phyloP scores from a whole-genome alignment of 2,329 filamentous ascomycete genomes.

The Fusarium temperatum region DNA sequence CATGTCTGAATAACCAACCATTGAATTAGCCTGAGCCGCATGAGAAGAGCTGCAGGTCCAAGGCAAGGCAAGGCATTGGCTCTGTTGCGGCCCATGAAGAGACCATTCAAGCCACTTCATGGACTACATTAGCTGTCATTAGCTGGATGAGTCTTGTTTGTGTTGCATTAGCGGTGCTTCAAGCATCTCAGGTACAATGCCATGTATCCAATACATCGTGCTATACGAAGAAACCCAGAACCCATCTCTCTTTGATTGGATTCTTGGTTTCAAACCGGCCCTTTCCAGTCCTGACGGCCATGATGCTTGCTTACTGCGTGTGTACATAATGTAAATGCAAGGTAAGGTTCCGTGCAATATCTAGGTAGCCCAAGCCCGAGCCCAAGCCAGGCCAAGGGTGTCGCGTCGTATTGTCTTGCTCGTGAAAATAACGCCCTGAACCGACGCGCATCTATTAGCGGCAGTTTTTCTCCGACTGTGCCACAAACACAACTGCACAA shows the following conservation, averaged over 20 bases:
- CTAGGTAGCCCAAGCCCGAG: background rate
- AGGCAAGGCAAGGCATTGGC: background rate
- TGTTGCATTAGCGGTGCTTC: background rate
- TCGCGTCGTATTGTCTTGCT: background rate
- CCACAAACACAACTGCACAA: background rate
- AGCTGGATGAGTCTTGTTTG: background rate
- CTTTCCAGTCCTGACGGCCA: background rate
- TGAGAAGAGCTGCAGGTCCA: background rate
- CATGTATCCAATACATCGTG: background rate
- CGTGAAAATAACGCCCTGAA: conserved; percentile 17
- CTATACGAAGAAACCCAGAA: background rate
- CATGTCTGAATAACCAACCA: background rate
- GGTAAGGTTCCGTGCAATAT: background rate
- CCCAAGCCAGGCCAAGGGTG: background rate
- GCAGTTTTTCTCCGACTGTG: background rate
- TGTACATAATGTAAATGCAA: background rate
- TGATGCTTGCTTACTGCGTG: background rate
- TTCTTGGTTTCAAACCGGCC: background rate
- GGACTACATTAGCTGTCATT: background rate
- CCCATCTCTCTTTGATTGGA: background rate
- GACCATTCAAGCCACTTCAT: background rate
- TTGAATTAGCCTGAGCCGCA: background rate
- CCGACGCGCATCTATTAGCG: conserved; percentile 6
- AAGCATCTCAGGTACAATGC: background rate
- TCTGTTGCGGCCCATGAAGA: background rate